Conservation (phyloP, 805 yeast genomes). For the Ogataea neopini region DNA sequence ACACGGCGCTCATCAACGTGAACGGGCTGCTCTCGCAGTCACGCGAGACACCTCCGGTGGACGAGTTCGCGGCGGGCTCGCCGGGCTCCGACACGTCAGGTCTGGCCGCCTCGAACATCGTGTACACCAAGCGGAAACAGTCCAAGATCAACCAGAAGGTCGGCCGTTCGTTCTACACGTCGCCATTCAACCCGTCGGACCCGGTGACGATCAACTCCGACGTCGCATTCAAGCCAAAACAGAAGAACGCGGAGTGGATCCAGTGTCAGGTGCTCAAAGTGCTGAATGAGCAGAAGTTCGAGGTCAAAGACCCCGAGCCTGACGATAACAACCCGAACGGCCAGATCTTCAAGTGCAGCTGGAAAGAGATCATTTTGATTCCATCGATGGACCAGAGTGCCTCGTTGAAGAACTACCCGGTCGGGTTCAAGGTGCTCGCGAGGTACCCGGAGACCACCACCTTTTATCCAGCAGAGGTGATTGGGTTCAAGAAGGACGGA, state of each 20-base stretch:
- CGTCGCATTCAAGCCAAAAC: constrained; percentile 81
- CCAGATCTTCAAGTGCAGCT: constrained; percentile 76
- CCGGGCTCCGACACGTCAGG: constrained; percentile 4
- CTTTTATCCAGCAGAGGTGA: constrained; percentile 91
- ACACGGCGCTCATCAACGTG: constrained; percentile 47
- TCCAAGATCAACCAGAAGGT: constrained; percentile 16
- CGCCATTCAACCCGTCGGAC: constrained; percentile 60
- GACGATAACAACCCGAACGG: constrained; percentile 91
- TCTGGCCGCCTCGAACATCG: constrained; percentile 2
- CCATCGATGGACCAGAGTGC: constrained; percentile 44
- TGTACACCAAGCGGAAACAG: constrained; percentile 15
- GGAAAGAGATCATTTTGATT: constrained; percentile 76
- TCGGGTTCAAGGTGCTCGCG: constrained; percentile 83
- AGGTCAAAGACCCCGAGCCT: constrained; percentile 97
- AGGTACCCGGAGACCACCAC: constrained; percentile 97
- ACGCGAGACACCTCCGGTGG: constrained; percentile 9
- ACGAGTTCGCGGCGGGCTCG: constrained; percentile 9
- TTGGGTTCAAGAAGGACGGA: constrained; percentile 73
- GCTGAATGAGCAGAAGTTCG: constrained; percentile 51
- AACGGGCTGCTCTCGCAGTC: constrained; percentile 42
- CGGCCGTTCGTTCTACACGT: constrained; percentile 38
- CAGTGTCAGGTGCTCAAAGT: constrained; percentile 87
- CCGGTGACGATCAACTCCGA: constrained; percentile 68
- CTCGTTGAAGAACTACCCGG: constrained; percentile 55
- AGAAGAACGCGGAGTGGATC: constrained; percentile 87